These are phyloP conservation scores for Gypsophila paniculata DNA, from an alignment of 179 eudicot genomes.

Conservation along the genomic window DNA sequence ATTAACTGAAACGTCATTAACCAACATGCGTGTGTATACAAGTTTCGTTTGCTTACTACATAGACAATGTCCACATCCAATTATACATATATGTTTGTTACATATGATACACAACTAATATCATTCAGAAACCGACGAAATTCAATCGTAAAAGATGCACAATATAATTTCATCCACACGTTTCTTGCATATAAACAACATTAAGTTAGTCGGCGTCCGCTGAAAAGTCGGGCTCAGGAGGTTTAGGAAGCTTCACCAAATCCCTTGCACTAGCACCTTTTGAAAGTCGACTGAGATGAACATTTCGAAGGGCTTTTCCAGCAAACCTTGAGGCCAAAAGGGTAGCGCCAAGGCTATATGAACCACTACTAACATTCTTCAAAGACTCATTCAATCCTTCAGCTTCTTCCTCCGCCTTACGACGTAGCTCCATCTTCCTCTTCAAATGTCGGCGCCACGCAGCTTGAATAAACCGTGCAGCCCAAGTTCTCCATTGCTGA, in stretches of 20 bases:
- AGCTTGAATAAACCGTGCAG: constrained; percentile 88
- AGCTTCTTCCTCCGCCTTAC: constrained; percentile 67
- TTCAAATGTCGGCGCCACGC: constrained; percentile 83
- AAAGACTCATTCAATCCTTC: constrained; percentile 38
- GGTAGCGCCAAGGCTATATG: constrained; percentile 74
- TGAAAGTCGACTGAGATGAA: constrained; percentile 61
- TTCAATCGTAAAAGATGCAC: background rate
- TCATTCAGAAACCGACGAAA: constrained; percentile 3
- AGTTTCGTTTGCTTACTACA: constrained; percentile 3
- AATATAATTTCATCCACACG: constrained; percentile 9
- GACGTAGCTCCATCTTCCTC: constrained; percentile 48
- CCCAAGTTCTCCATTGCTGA: constrained; percentile 92
- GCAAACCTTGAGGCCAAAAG: constrained; percentile 79
- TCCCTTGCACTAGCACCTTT: constrained; percentile 51
- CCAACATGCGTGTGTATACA: background rate
- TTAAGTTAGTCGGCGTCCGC: constrained; percentile 61
- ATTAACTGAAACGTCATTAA: background rate
- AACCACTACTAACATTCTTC: constrained; percentile 34
- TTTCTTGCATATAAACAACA: constrained; percentile 11
- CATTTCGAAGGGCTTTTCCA: constrained; percentile 83
- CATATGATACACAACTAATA: constrained; percentile 22
- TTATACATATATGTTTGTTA: constrained; percentile 11
- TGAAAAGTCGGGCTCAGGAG: constrained; percentile 91
- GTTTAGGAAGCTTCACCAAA: constrained; percentile 79
- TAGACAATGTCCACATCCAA: background rate